Evolutionary conservation across 2,329 filamentous ascomycete genomes (phyloP).

Genomic region (Graphiopsis chlorocephala): DNA sequence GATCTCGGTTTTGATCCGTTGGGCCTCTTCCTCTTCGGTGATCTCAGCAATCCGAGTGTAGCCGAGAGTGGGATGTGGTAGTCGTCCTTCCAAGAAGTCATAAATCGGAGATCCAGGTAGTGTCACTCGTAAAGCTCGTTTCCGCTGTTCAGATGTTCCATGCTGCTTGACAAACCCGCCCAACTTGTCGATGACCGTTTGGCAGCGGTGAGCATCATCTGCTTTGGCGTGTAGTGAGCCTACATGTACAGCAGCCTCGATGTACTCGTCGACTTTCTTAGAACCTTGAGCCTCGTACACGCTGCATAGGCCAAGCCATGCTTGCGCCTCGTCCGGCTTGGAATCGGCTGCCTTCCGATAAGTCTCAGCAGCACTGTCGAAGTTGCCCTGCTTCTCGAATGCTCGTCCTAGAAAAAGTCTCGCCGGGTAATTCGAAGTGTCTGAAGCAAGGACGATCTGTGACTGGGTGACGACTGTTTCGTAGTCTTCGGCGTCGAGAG

Average conservation of each 20-base stretch:
- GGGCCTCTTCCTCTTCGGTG: slow-evolving; percentile 80
- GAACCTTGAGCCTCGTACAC: slow-evolving; percentile 76
- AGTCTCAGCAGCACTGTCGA: slow-evolving; percentile 70
- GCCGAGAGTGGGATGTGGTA: slow-evolving; percentile 75
- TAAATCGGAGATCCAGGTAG: slow-evolving; percentile 82
- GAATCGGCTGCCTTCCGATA: slow-evolving; percentile 71
- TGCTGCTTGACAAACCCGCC: slow-evolving; percentile 69
- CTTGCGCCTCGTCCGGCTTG: slow-evolving; percentile 74
- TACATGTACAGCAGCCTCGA: slow-evolving; percentile 67
- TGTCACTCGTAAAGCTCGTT: slow-evolving; percentile 70
- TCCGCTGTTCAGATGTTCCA: slow-evolving; percentile 71
- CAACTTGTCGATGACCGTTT: slow-evolving; percentile 73
- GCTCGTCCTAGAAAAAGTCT: slow-evolving; percentile 86
- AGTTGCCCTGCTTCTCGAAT: slow-evolving; percentile 69
- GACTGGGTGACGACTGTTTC: slow-evolving; percentile 71
- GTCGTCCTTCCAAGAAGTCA: slow-evolving; percentile 73
- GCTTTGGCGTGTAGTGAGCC: slow-evolving; percentile 70
- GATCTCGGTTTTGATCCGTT: slow-evolving; percentile 85
- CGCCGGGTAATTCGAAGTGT: slow-evolving; percentile 79
- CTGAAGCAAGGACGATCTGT: slow-evolving; percentile 65
- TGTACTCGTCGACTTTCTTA: slow-evolving; percentile 70
- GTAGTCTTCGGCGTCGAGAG: slow-evolving; percentile 75
- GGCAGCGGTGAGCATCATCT: slow-evolving; percentile 58
- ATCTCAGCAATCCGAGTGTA: slow-evolving; percentile 82
- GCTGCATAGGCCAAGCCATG: slow-evolving; percentile 85